Evolutionary conservation across 1,284 basidiomycete genomes (phyloP), one percentile per base, ranked within the genome.

Genomic region (Heterobasidion parviporum): DNA sequence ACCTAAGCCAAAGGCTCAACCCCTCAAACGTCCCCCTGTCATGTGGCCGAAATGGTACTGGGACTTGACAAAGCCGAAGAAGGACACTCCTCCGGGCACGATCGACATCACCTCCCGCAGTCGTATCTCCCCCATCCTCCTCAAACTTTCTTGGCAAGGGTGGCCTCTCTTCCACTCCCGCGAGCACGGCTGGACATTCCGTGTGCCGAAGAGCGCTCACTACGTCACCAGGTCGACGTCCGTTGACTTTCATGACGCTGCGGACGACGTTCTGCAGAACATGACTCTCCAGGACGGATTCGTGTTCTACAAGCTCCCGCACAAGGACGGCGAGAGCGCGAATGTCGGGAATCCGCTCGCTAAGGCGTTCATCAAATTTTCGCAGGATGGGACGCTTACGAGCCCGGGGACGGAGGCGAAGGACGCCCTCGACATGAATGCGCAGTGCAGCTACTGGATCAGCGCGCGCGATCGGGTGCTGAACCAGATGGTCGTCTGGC

Each of bases 371-470:
- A 79, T 97, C 68, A 87, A 90, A 64, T 91, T 84, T 61, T 87
- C 94, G 48, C 88, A 93, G 67, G 87, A 93, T 61, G 92, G 92
- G 8, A 89, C 87, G 8, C 70, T 97, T 55, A 87, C 85, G 53
- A 89, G 87, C 60, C 86, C 91, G 0, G 87, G 85, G 3, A 78
- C 81, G 50, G 87, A 89, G 54, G 93, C 95, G 1, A 81, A 81
- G 64, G 87, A 88, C 50, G 94, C 96, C 0, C 75, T 98, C 56
- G 87, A 94, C 58, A 87, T 98, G 81, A 98, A 95, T 64, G 89
- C 92, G 0, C 87, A 94, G 64, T 98, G 96, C 74, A 94, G 89
- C 67, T 99, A 99, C 71, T 99, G 96, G 97, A 94, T 98, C 67
- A 92, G 89, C 59, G 89, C 94, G 1, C 78, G 95, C 20, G 95